phyloP scores from a whole-genome alignment of 2,329 filamentous ascomycete species.

The Didymella sp. region DNA sequence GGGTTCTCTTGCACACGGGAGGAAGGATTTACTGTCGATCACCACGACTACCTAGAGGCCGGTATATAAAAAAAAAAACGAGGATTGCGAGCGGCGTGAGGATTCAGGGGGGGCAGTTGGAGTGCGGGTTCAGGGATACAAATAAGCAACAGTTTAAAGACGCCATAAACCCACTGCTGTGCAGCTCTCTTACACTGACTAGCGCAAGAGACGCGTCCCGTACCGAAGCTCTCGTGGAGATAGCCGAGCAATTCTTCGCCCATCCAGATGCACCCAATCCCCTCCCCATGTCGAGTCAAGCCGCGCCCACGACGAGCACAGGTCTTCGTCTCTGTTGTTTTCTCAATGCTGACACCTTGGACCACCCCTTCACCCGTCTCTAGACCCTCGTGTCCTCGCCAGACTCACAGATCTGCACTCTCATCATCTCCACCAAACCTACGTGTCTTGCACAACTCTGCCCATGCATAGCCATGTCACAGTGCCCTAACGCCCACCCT shows the following conservation, averaged over 20 bases:
- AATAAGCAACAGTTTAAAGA: constrained; percentile 9
- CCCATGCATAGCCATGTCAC: constrained; percentile 25
- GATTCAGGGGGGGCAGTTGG: constrained; percentile 15
- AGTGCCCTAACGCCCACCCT: constrained; percentile 16
- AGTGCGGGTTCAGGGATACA: constrained; percentile 14
- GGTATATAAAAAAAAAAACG: constrained; percentile 3
- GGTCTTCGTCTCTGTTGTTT: constrained; percentile 1
- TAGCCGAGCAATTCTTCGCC: constrained; percentile 4
- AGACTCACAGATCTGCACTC: constrained; percentile 7
- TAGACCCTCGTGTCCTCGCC: background rate
- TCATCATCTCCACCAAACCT: constrained; percentile 17
- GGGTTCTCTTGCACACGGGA: constrained; percentile 9
- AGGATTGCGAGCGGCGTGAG: background rate
- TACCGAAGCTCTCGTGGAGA: constrained; percentile 10
- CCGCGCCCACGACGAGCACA: constrained; percentile 15
- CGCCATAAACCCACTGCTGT: constrained; percentile 19
- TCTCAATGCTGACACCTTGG: background rate
- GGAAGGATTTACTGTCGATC: constrained; percentile 23
- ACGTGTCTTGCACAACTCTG: constrained; percentile 20
- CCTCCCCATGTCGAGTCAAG: constrained; percentile 8
- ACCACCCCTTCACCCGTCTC: background rate
- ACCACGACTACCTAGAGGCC: constrained; percentile 1
- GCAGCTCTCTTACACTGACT: constrained; percentile 15
- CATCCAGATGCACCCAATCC: constrained; percentile 8
- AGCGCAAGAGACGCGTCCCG: constrained; percentile 12